phyloP scores from a whole-genome alignment of 495 filamentous ascomycete species.

The Aspergillus carlsbadensis region DNA sequence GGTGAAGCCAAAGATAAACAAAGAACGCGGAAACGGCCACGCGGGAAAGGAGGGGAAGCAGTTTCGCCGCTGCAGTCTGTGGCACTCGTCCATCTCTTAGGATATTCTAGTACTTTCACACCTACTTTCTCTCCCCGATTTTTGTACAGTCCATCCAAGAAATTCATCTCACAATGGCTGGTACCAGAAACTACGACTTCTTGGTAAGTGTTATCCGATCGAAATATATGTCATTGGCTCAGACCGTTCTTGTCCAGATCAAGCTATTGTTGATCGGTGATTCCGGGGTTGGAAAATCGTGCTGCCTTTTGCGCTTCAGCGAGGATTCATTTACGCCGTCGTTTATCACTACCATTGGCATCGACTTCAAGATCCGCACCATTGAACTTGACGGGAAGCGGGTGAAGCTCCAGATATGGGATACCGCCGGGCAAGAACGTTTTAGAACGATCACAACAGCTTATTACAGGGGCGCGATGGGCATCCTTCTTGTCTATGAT shows the following conservation, averaged over 20 bases:
- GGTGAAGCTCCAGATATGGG: slow-evolving; percentile 99
- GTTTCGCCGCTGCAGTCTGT: not conserved
- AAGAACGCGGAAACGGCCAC: not conserved
- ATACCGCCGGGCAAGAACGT: slow-evolving; percentile 95
- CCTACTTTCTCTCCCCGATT: not conserved
- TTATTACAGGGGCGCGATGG: slow-evolving; percentile 98
- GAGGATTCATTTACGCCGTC: slow-evolving; percentile 98
- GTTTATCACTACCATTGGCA: slow-evolving; percentile 99
- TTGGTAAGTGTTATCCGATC: slow-evolving; percentile 59
- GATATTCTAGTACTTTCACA: not conserved
- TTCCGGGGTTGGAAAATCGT: slow-evolving; percentile 97
- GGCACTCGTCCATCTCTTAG: not conserved
- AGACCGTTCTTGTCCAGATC: slow-evolving; percentile 61
- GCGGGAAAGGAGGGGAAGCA: not conserved
- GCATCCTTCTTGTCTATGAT: slow-evolving; percentile 96
- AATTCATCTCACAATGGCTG: slow-evolving; percentile 65
- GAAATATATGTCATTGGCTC: not conserved
- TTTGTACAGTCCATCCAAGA: not conserved
- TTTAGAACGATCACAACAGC: slow-evolving; percentile 99
- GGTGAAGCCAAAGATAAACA: not conserved
- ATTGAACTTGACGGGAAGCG: slow-evolving; percentile 98
- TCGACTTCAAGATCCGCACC: slow-evolving; percentile 99
- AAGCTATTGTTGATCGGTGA: slow-evolving; percentile 98
- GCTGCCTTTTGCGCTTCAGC: slow-evolving; percentile 96
- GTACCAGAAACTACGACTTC: slow-evolving; percentile 97